Percentiles rank a stretch among this genome's conserved stretches.
These are phyloP conservation scores for Penicillium sp. DNA, from an alignment of 2,329 filamentous ascomycete species.

Conservation along the genomic window DNA sequence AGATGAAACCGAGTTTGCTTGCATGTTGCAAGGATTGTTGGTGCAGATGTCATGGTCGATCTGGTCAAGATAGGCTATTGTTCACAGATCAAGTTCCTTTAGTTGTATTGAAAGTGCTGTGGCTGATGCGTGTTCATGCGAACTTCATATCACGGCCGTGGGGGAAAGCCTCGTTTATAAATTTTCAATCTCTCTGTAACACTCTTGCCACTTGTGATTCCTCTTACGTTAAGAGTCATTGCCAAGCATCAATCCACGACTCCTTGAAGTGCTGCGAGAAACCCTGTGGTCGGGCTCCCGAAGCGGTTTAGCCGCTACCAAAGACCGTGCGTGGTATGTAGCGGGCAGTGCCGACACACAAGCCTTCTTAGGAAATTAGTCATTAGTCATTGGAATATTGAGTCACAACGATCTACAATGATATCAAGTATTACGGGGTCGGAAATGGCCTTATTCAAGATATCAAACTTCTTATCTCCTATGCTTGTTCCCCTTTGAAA, in stretches of 20 bases:
- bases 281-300: conserved; percentile 19
- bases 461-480: too few species aligned
- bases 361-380: background rate
- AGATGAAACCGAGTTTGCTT: conserved; percentile 68
- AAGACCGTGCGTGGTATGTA: background rate
- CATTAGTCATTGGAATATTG: background rate
- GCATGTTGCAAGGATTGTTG: conserved; percentile 59
- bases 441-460: too few species aligned
- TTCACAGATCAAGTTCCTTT: background rate
- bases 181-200: background rate
- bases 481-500: too few species aligned
- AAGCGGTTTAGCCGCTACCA: conserved; percentile 10
- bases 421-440: too few species aligned
- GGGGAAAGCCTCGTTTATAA: background rate
- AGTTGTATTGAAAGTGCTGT: background rate
- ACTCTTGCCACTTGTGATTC: background rate
- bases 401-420: background rate
- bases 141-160: background rate
- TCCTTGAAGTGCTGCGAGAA: background rate
- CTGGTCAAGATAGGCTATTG: background rate
- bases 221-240: background rate
- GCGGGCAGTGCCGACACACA: background rate
- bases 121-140: background rate
- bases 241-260: background rate
- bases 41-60: conserved; percentile 14